These are phyloP conservation scores for Pseudopyricularia cyperi DNA, from an alignment of 2,329 filamentous ascomycete species.

Conservation along the genomic window DNA sequence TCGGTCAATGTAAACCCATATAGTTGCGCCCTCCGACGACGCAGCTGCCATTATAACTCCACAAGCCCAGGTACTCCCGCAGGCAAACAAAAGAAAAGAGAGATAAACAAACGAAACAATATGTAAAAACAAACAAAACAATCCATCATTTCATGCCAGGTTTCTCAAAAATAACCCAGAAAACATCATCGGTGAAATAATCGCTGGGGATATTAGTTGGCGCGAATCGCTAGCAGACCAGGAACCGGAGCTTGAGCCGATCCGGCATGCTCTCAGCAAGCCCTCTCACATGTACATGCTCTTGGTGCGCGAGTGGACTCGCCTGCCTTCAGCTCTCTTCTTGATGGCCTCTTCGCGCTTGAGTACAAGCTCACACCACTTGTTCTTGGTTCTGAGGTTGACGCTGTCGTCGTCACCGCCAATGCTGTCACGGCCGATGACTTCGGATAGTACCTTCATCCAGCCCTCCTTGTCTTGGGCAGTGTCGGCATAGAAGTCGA, in stretches of 20 bases:
- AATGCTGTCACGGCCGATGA: slow-evolving; percentile 42
- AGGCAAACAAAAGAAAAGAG: background rate
- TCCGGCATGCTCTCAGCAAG: background rate
- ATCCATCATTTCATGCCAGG: background rate
- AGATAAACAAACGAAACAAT: background rate
- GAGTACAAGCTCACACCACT: slow-evolving; percentile 57
- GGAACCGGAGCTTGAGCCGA: background rate
- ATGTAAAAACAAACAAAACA: slow-evolving; percentile 9
- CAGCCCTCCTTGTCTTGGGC: slow-evolving; percentile 80
- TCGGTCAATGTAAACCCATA: background rate
- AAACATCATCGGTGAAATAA: slow-evolving; percentile 2
- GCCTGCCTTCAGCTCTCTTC: slow-evolving; percentile 35
- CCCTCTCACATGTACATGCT: slow-evolving; percentile 35
- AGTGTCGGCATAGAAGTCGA: slow-evolving; percentile 95
- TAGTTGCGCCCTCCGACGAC: background rate
- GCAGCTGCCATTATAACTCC: background rate
- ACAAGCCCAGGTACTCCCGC: background rate
- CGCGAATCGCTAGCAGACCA: background rate
- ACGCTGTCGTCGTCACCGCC: slow-evolving; percentile 28
- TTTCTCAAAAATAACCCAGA: slow-evolving; percentile 7
- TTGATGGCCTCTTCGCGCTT: slow-evolving; percentile 49
- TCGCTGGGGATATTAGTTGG: background rate
- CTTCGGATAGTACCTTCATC: slow-evolving; percentile 78
- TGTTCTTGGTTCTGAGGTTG: slow-evolving; percentile 31
- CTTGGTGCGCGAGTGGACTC: slow-evolving; percentile 44